Evolutionary conservation across 352 stramenopile species (phyloP), one percentile per base, ranked within the genome.

Genomic region (Phytophthora sansomeana): DNA sequence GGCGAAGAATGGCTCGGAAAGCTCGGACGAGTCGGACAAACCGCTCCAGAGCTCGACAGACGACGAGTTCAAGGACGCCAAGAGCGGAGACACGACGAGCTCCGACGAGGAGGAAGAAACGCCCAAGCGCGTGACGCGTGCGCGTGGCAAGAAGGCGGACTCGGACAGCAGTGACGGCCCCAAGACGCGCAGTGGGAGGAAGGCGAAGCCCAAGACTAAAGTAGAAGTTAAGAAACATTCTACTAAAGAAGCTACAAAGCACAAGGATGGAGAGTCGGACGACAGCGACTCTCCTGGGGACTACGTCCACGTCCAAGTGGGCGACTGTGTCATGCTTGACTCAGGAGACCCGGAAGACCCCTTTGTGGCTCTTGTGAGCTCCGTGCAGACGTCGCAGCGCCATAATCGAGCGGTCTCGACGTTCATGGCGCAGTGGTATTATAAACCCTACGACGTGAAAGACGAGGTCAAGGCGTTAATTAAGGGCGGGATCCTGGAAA

Each of bases 391-490:
- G 1, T 90, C 84, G 19, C 78, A 84, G 50, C 78, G 79, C 13
- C 66, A 74, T 43, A 58, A 80, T 8, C 81, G 79, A 42, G 60
- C 62, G 21, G 70, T 84, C 28, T 75, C 56, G 4, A 79, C 69
- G 16, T 95, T 95, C 60, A 92, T 87, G 33, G 87, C 83, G 24
- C 83, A 93, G 63, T 95, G 87, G 87, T 95, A 92, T 50, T 95
- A 93, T 65, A 93, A 93, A 54, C 81, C 83, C 0, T 81, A 91
- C 7, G 87, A 95, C 48, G 73, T 95, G 16, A 72, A 74, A 5
- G 64, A 87, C 0, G 78, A 93, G 42, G 84, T 92, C 26, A 78
- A 85, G n/a, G 69, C 62, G 4, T 74, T 71, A 43, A 85, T 95
- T 19, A 68, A 75, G 16, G 83, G 83, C 29, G 84, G 83, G 6